A percentile compares a stretch with the other conserved stretches of the same genome.
These are phyloP conservation scores for Coniochaeta sp. DNA, from an alignment of 2,329 filamentous ascomycete species.

Conservation along the genomic window DNA sequence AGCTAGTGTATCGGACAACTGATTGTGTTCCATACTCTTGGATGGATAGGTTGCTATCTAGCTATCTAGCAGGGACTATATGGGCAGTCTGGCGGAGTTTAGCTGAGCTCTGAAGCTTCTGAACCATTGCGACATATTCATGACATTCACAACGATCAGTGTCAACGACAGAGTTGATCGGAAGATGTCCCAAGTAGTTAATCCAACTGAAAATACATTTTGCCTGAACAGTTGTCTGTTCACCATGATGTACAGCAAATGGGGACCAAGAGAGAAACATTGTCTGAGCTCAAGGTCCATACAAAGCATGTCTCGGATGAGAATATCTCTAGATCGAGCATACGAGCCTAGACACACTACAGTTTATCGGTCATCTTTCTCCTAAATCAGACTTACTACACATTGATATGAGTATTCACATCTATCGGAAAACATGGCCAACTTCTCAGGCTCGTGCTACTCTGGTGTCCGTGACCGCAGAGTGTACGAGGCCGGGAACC, in stretches of 20 bases:
- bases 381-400: too few species aligned
- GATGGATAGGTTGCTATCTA: not conserved
- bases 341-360: not conserved
- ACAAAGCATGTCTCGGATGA: not conserved
- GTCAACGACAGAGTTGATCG: not conserved
- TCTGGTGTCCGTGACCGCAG: conserved; percentile 24
- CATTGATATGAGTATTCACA: too few species aligned
- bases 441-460: not conserved
- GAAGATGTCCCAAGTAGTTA: not conserved
- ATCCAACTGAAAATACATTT: not conserved
- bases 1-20: too few species aligned
- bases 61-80: not conserved
- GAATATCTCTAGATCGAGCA: not conserved
- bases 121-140: not conserved
- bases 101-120: not conserved
- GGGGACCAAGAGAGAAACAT: too few species aligned
- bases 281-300: too few species aligned
- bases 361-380: not conserved
- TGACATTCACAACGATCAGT: not conserved
- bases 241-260: not conserved
- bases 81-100: not conserved
- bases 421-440: not conserved
- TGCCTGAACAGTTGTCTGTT: not conserved
- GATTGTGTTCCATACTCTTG: too few species aligned
- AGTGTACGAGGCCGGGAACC: conserved; percentile 72